Base-by-base conservation (phyloP, 768 basidiomycete species). In the Imleria badia region DNA sequence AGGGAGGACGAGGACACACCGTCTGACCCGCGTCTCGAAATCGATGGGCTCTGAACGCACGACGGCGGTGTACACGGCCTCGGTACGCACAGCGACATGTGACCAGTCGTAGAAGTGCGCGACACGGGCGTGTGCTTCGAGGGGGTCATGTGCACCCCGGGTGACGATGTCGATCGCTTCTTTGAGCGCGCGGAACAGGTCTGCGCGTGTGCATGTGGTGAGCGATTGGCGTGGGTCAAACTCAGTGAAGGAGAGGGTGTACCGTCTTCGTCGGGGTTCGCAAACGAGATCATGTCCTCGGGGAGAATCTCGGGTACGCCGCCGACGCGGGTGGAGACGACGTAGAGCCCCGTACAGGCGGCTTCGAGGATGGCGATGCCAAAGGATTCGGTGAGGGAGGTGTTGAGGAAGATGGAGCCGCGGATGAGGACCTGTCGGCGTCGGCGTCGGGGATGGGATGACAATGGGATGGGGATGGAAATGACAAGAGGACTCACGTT, bases 301-400 rank as follows among this genome's bases (percentile, higher is more conserved):
- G 97, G 97, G 14, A 99, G 75, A 51, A 98, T 89, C 70, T 98
- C 97, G 0, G 96, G 93, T 0, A 98, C 91, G 1, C 97, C 97
- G 0, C 97, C 97, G 0, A 98, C 96, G 41, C 86, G 84, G 0
- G 97, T 98, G 39, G 87, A 87, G 45, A 98, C 96, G 46, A 98
- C 89, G 66, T 96, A 96, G 15, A 98, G 78, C 1, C 97, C 96
- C 0, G 93, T 85, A 59, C 91, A 95, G 0, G 97, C 97, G 0
- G 96, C 97, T 75, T 99, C 97, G 40, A 99, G 81, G 59, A 96
- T 94, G n/a, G 90, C 91, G 60, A 96, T 98, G 0, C 97, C 96
- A 61, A 98, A 99, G 0, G 97, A 83, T 68, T 98, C 97, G 1
- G 96, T 98, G 23, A 98, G 79, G 0, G 94, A 95, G 0, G 97